Percentiles rank a stretch among this genome's conserved stretches.
phyloP scores from a whole-genome alignment of 148 eudicot genomes.

The Gaultheria prostrata region DNA sequence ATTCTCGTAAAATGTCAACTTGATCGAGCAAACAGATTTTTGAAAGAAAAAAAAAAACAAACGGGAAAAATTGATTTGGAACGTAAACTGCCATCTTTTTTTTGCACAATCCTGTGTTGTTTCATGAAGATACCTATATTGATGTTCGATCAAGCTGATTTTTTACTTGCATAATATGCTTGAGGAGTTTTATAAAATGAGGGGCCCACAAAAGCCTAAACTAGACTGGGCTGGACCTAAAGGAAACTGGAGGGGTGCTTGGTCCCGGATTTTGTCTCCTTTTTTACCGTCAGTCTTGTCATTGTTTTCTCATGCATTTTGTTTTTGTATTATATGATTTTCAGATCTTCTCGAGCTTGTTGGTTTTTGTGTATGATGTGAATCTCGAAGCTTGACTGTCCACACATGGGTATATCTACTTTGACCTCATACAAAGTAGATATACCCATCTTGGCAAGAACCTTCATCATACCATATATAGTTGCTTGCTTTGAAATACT shows the following conservation, averaged over 20 bases:
- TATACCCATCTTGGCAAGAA: constrained; percentile 99
- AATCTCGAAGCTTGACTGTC: background rate
- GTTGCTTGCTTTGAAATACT: constrained; percentile 81
- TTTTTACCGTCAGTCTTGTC: background rate
- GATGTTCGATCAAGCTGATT: background rate
- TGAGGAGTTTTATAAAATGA: background rate
- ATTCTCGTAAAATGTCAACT: background rate
- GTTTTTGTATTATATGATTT: background rate
- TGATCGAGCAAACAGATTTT: background rate
- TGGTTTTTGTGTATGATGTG: background rate
- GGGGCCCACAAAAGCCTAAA: background rate
- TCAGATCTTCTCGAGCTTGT: background rate
- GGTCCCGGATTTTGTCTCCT: background rate
- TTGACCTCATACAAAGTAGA: too few species aligned
- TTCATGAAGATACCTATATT: background rate
- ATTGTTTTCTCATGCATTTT: background rate
- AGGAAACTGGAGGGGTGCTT: background rate
- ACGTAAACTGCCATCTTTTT: background rate
- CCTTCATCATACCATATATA: constrained; percentile 99
- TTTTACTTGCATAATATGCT: background rate
- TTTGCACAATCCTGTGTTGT: background rate
- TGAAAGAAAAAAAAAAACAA: too few species aligned
- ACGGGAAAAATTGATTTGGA: background rate
- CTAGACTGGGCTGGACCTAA: background rate
- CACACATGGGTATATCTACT: too few species aligned